Evolutionary conservation across 306 rosid species (phyloP).

Genomic region (Canavalia ensiformis): DNA sequence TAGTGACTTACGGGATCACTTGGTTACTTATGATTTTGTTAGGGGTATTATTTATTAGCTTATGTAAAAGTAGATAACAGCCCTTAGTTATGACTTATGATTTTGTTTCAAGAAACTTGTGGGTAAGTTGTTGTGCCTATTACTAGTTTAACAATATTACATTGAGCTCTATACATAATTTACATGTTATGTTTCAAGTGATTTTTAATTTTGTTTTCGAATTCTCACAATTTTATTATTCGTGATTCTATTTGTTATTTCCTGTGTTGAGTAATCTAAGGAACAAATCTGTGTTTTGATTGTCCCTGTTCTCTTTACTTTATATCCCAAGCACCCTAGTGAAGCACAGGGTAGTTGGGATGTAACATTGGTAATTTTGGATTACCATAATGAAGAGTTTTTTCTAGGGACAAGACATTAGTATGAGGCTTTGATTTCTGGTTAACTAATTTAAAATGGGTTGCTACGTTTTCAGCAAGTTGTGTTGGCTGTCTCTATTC

Average conservation of each 20-base stretch:
- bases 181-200: background rate
- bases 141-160: background rate
- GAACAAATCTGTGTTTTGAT: conserved; percentile 9
- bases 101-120: conserved; percentile 3
- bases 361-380: conserved; percentile 14
- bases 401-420: conserved; percentile 25
- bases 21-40: background rate
- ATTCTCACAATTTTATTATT: too few species aligned
- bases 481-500: conserved; percentile 2
- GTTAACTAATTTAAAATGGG: conserved; percentile 1
- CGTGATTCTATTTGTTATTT: background rate
- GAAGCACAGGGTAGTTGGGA: conserved; percentile 15
- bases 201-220: background rate
- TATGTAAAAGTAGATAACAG: background rate
- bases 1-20: background rate
- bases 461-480: background rate
- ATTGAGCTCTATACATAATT: background rate
- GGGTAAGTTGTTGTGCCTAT: background rate
- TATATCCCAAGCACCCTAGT: background rate
- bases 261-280: conserved; percentile 18
- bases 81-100: background rate
- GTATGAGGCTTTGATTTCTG: conserved; percentile 2
- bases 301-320: conserved; percentile 26
- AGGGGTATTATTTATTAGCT: background rate
- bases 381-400: conserved; percentile 2